phyloP scores from a whole-genome alignment of 495 filamentous ascomycete genomes.

The Penicillium pancosmium region DNA sequence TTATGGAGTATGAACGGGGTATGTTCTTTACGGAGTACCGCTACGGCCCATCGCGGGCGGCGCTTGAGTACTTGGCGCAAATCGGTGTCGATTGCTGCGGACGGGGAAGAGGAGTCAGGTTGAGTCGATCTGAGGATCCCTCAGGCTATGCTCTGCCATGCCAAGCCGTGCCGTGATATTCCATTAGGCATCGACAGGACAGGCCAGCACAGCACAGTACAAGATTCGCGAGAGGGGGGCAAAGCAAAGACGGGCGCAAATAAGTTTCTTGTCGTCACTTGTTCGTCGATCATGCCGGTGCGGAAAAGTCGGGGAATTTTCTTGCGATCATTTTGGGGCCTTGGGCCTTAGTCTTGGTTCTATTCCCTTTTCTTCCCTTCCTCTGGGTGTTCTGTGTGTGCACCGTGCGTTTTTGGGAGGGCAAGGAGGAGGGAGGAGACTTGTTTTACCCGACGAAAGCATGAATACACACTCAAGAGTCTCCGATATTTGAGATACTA shows the following conservation, averaged over 20 bases:
- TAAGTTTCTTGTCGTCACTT: background rate
- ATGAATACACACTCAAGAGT: background rate
- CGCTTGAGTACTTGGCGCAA: background rate
- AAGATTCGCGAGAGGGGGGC: background rate
- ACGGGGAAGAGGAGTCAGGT: background rate
- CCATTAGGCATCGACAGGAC: background rate
- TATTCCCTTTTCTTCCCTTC: background rate
- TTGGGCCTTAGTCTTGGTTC: background rate
- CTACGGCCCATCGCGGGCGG: background rate
- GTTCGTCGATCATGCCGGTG: background rate
- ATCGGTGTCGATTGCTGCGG: conserved; percentile 6
- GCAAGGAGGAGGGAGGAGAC: background rate
- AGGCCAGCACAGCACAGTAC: background rate
- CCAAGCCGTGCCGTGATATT: conserved; percentile 1
- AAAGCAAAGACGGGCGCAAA: no score
- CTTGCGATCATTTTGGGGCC: conserved; percentile 1
- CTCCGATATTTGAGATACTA: conserved; percentile 38
- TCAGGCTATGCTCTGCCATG: background rate
- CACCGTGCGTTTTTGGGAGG: conserved; percentile 6
- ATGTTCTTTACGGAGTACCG: background rate
- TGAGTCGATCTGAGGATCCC: conserved; percentile 21
- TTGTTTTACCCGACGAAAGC: background rate
- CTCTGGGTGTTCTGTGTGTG: conserved; percentile 3
- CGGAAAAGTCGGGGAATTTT: conserved; percentile 8
- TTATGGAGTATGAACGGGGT: background rate